These are phyloP conservation scores for Populus hybrid DNA, from an alignment of 441 rosid genomes.

Conservation along the genomic window DNA sequence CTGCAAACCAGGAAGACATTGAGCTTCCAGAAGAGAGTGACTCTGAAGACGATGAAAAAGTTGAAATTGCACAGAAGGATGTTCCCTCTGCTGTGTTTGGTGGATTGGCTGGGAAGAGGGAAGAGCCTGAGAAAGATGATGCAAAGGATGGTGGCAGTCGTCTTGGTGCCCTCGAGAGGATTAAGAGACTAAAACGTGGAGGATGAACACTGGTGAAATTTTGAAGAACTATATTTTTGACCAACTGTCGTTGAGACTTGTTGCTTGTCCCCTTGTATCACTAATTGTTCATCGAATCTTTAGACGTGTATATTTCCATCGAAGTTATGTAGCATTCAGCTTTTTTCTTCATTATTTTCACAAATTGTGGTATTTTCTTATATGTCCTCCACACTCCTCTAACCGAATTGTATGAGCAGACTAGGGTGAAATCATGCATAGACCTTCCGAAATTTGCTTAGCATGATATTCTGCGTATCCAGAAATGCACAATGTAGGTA, in stretches of 20 bases:
- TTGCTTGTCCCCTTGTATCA: not conserved
- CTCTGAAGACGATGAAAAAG: slow-evolving; percentile 61
- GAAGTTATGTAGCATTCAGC: not conserved
- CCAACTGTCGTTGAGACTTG: not conserved
- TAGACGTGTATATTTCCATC: slow-evolving; percentile 2
- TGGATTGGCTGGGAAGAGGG: slow-evolving; percentile 76
- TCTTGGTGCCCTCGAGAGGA: slow-evolving; percentile 87
- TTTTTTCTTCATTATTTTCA: not conserved
- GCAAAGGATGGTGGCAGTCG: slow-evolving; percentile 45
- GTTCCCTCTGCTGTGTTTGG: slow-evolving; percentile 88
- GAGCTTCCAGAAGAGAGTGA: slow-evolving; percentile 86
- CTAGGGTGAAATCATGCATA: not conserved
- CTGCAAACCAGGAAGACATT: slow-evolving; percentile 69
- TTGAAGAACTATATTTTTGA: not conserved
- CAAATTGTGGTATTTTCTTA: not conserved
- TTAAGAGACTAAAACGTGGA: slow-evolving; percentile 62
- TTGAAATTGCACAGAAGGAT: slow-evolving; percentile 78
- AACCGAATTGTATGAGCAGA: not conserved
- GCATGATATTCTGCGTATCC: too few species aligned
- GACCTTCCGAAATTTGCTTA: not conserved
- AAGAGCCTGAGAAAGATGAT: slow-evolving; percentile 31
- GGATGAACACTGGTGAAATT: slow-evolving; percentile 12
- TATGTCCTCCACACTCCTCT: not conserved
- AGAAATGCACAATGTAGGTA: not conserved
- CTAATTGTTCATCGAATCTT: not conserved